Conservation (phyloP, 768 basidiomycete species). For the Flagelloscypha sp. region DNA sequence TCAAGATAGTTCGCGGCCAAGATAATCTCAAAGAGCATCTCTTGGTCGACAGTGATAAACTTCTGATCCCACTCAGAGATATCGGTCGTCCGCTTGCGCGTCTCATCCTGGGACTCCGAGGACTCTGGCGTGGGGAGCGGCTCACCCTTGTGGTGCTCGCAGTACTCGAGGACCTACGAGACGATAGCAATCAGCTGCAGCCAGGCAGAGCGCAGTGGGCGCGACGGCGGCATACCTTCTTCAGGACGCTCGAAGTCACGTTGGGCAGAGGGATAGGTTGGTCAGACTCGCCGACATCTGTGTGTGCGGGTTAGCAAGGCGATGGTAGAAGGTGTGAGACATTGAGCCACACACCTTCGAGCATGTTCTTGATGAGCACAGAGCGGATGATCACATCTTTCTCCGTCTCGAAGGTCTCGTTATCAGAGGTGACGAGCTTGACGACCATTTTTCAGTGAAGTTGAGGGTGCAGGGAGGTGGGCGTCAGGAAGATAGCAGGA, state of each 20-base stretch:
- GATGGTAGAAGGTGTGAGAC: slow-evolving; percentile 5
- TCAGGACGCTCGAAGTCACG: slow-evolving; percentile 85
- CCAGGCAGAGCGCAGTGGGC: not conserved
- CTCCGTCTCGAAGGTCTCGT: slow-evolving; percentile 89
- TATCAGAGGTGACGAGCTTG: slow-evolving; percentile 91
- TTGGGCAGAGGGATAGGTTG: slow-evolving; percentile 93
- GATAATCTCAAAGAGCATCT: slow-evolving; percentile 99
- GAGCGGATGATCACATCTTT: slow-evolving; percentile 92
- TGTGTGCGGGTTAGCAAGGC: slow-evolving; percentile 10
- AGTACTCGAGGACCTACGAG: slow-evolving; percentile 89
- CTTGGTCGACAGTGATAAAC: slow-evolving; percentile 97
- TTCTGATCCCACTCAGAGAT: slow-evolving; percentile 99
- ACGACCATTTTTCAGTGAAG: slow-evolving; percentile 55
- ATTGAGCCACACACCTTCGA: slow-evolving; percentile 62
- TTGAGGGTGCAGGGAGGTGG: too few species aligned
- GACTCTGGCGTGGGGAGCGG: slow-evolving; percentile 84
- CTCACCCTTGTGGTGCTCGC: slow-evolving; percentile 97
- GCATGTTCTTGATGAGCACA: slow-evolving; percentile 99
- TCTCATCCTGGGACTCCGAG: slow-evolving; percentile 82
- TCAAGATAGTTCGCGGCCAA: slow-evolving; percentile 99
- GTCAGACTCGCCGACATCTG: slow-evolving; percentile 92
- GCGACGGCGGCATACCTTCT: slow-evolving; percentile 58
- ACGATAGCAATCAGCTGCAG: not conserved
- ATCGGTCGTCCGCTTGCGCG: slow-evolving; percentile 95
- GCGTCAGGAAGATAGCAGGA: slow-evolving; percentile 7